Evolutionary conservation across 768 basidiomycete species (phyloP).

Genomic region (Termitomyces sp.): DNA sequence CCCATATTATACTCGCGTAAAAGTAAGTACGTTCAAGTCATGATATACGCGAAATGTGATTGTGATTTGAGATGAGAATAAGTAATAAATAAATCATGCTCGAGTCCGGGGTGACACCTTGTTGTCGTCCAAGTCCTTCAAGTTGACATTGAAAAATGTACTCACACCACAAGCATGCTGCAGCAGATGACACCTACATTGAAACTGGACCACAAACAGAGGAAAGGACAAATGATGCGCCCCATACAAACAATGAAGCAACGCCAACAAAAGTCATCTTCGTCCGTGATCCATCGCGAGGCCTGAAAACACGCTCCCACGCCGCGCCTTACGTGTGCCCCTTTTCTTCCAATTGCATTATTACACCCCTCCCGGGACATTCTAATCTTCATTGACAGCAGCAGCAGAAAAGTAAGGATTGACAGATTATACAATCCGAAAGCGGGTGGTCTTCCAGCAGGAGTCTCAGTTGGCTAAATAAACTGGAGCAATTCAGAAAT

Average conservation of each 20-base stretch:
- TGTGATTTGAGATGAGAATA: neutral
- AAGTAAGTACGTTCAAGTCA: neutral
- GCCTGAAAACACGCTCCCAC: conserved; percentile 54
- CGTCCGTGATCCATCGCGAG: conserved; percentile 54
- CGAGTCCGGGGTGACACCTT: conserved; percentile 61
- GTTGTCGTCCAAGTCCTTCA: conserved; percentile 51
- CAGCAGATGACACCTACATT: conserved; percentile 58
- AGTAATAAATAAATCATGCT: conserved; percentile 13
- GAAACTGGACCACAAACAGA: neutral
- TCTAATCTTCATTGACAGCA: conserved; percentile 43
- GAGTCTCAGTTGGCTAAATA: conserved; percentile 49
- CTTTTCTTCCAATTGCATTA: conserved; percentile 26
- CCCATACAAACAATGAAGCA: conserved; percentile 49
- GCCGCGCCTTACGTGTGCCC: conserved; percentile 28
- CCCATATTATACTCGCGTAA: neutral
- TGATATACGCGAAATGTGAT: conserved; percentile 2
- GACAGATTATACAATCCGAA: conserved; percentile 59
- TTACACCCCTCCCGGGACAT: conserved; percentile 18
- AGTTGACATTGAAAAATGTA: conserved; percentile 60
- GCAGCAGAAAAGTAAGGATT: conserved; percentile 45
- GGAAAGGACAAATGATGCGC: conserved; percentile 48
- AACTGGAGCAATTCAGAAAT: conserved; percentile 29
- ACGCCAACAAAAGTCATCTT: conserved; percentile 51
- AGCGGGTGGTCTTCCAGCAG: conserved; percentile 48
- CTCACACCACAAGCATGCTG: conserved; percentile 54